Evolutionary conservation across 148 eudicot genomes (phyloP), one percentile per base, ranked within the genome.

Genomic region (Rhododendron vialii): DNA sequence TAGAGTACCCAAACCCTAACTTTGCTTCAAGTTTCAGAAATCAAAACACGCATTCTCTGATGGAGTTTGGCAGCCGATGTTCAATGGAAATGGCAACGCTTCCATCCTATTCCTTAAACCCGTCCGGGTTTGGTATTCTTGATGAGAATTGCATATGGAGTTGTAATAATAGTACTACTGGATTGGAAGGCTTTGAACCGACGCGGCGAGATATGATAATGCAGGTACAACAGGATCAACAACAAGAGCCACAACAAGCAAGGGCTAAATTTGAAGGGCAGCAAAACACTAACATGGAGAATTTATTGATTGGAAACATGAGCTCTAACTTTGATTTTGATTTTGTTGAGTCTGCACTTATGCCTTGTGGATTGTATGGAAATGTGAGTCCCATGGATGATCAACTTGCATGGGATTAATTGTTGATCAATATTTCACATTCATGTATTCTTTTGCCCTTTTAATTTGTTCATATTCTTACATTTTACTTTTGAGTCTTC

Each of bases 321-420:
- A 84, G 53, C 71, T 43, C 87, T 47, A 86, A 81, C 88, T 85
- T 89, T 84, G 90, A 89, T 88, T 84, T 88, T 63, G 89, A 88
- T 73, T 89, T 91, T 83, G 82, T 89, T 80, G 91, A 91, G 78
- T 85, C 93, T 69, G 84, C 87, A 48, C 84, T 90, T 38, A 78
- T 91, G 87, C 89, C 87, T 73, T 87, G 87, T 79, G 87, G 87
- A 47, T 63, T 86, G 86, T 87, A 87, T 50, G 84, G 87, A 30
- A 90, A 85, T 86, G 82, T 85, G 63, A 83, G 67, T 48, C 85
- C 90, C 36, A 47, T 88, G 89, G 81, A 78, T 78, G 87, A 91
- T 84, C 89, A 88, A 75, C 89, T 90, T 85, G 88, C 88, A 61
- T 91, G 90, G 92, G 88, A 91, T 41, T 41, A 41, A 41, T 82